These are phyloP conservation scores for Nakaseomyces glabratus DNA, from an alignment of 1,139 yeast species.

Conservation along the genomic window DNA sequence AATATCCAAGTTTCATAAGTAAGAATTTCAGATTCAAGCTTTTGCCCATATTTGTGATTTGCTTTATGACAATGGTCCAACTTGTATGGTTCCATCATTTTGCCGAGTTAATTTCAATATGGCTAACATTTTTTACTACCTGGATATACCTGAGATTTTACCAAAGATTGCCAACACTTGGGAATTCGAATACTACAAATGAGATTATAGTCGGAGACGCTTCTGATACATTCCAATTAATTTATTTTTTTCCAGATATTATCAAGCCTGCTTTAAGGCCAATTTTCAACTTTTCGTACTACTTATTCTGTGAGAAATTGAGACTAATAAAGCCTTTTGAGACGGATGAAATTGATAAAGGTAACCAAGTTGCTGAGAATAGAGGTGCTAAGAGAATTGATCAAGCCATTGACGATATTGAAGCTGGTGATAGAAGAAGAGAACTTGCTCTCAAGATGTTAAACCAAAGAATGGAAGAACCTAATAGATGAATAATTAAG, in stretches of 20 bases:
- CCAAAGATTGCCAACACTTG: constrained; percentile 34
- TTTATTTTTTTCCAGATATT: constrained; percentile 68
- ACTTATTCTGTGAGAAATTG: constrained; percentile 41
- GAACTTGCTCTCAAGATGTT: constrained; percentile 77
- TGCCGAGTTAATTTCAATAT: constrained; percentile 61
- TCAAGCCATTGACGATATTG: constrained; percentile 49
- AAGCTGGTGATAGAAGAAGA: constrained; percentile 45
- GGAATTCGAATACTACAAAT: constrained; percentile 24
- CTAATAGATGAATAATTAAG: no score
- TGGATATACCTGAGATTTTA: constrained; percentile 73
- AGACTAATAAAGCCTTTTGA: constrained; percentile 59
- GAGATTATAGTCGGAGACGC: constrained; percentile 57
- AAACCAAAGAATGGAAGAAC: constrained; percentile 50
- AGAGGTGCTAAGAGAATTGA: constrained; percentile 36
- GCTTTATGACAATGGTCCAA: constrained; percentile 33
- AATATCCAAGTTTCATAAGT: constrained; percentile 50
- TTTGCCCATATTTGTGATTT: constrained; percentile 54
- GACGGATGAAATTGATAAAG: constrained; percentile 60
- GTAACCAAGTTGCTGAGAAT: constrained; percentile 57
- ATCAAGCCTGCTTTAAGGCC: constrained; percentile 47
- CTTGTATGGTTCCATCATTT: constrained; percentile 29
- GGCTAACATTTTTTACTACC: constrained; percentile 58
- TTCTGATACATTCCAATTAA: constrained; percentile 76
- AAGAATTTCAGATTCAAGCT: constrained; percentile 65
- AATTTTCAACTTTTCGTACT: constrained; percentile 47